Evolutionary conservation across 1,284 basidiomycete species (phyloP).

Genomic region (Inonotus hispidus): DNA sequence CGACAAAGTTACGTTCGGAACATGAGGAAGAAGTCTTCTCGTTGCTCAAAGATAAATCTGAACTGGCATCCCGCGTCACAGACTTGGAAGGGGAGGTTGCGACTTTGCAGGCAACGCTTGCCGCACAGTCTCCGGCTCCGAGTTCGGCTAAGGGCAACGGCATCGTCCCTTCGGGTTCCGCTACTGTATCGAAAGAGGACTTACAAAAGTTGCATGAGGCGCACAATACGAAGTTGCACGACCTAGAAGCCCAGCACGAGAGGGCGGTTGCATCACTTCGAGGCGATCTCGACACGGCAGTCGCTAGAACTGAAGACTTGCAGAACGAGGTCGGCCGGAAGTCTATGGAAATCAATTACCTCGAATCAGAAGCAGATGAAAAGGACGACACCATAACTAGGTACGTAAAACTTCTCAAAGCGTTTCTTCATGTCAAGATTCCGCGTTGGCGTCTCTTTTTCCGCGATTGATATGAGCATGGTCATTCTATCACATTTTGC

Average conservation of each 20-base stretch:
- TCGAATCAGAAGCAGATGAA: conserved; percentile 74
- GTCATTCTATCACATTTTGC: not conserved
- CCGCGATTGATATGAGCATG: conserved; percentile 4
- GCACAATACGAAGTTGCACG: conserved; percentile 75
- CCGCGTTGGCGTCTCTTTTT: conserved; percentile 14
- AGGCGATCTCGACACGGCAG: conserved; percentile 57
- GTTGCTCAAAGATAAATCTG: conserved; percentile 52
- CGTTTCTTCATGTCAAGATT: conserved; percentile 12
- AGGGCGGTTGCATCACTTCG: conserved; percentile 51
- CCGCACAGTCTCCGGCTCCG: conserved; percentile 39
- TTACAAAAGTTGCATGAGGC: conserved; percentile 71
- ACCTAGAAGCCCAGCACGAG: conserved; percentile 68
- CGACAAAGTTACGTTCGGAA: conserved; percentile 49
- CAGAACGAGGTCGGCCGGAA: conserved; percentile 60
- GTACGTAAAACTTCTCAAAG: conserved; percentile 57
- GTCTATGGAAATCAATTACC: conserved; percentile 72
- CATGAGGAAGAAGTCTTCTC: conserved; percentile 55
- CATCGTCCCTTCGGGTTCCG: conserved; percentile 35
- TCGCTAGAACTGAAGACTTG: conserved; percentile 48
- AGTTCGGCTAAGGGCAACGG: conserved; percentile 52
- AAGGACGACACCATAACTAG: conserved; percentile 65
- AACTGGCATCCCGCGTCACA: conserved; percentile 53
- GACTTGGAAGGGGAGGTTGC: conserved; percentile 72
- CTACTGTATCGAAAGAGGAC: conserved; percentile 65
- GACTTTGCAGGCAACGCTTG: conserved; percentile 50